Evolutionary conservation across 176 grass and related monocot genomes (phyloP), one percentile per base, ranked within the genome.

Genomic region (Luzula sylvatica): DNA sequence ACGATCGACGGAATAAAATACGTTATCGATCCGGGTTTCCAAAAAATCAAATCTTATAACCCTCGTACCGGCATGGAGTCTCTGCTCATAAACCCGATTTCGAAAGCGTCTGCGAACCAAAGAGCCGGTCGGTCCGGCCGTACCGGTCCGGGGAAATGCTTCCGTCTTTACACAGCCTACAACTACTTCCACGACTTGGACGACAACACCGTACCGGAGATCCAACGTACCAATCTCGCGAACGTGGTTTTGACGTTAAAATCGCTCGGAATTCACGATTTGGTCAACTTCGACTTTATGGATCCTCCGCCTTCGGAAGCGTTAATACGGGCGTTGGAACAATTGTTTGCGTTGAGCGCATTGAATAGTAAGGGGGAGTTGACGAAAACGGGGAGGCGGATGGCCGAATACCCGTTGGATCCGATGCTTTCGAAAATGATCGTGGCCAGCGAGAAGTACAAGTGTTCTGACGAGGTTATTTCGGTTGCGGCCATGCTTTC

Each of bases 271-370:
- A 89, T 96, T 73, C 74, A 96, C 56, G 90, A 96, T 45, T 78
- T 96, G 71, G 80, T 96, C 55, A 96, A 96, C 72, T 96, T 96
- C 68, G 90, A 96, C 45, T 96, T 96, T 51, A 96, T 96, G 90
- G 84, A 96, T 11, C 90, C 84, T 18, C 90, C 84, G 15, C 84
- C 90, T 15, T 85, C 83, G 67, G 84, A 89, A 65, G 90, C 90
- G 57, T 64, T 96, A 25, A 65, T 96, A 23, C 77, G 81, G 64
- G 84, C 90, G 28, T 68, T 96, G 49, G 90, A 96, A 68, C 84
- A 89, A 70, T 77, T 96, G 55, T 95, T 88, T 86, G 90, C 90
- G 55, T 78, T 96, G 25, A 86, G 79, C 63, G 90, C 90, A 64
- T 73, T 89, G 25, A 96, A 86, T 52, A 77, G 79, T 50, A 81